Conservation (phyloP, 768 basidiomycete species). For the Trametes coccinea region DNA sequence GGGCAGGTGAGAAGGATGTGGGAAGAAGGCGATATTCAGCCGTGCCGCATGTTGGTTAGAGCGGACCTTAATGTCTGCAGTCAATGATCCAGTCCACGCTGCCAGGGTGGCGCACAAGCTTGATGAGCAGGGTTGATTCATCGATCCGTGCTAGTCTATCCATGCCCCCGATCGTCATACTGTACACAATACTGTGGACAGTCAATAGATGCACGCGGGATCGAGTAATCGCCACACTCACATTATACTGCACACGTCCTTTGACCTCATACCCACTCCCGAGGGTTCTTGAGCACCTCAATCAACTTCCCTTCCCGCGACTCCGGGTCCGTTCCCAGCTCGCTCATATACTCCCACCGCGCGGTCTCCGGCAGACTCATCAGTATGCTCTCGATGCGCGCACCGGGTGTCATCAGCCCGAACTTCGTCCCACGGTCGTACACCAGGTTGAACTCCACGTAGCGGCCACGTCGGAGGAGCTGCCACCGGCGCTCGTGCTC, state of each 20-base stretch:
- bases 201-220: background rate
- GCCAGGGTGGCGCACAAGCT: too few relatives aligned
- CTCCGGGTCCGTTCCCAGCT: slow-evolving; percentile 50
- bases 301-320: slow-evolving; percentile 53
- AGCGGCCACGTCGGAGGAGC: slow-evolving; percentile 79
- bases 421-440: slow-evolving; percentile 71
- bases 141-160: too few relatives aligned
- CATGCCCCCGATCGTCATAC: background rate
- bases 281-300: slow-evolving; percentile 49
- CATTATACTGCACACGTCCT: background rate
- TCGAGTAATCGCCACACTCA: background rate
- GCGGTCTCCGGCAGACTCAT: slow-evolving; percentile 67
- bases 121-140: too few relatives aligned
- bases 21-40: too few relatives aligned
- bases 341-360: slow-evolving; percentile 68
- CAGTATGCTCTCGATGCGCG: slow-evolving; percentile 63
- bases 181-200: background rate
- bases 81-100: too few relatives aligned
- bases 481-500: slow-evolving; percentile 88
- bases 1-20: too few relatives aligned
- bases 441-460: slow-evolving; percentile 88
- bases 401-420: slow-evolving; percentile 58
- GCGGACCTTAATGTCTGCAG: too few relatives aligned
- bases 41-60: too few relatives aligned
- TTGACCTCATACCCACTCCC: slow-evolving; percentile 42